Percentiles rank a stretch among this genome's conserved stretches.
Evolutionary conservation across 345 rosid species (phyloP).

Genomic region (Durio zibethinus): DNA sequence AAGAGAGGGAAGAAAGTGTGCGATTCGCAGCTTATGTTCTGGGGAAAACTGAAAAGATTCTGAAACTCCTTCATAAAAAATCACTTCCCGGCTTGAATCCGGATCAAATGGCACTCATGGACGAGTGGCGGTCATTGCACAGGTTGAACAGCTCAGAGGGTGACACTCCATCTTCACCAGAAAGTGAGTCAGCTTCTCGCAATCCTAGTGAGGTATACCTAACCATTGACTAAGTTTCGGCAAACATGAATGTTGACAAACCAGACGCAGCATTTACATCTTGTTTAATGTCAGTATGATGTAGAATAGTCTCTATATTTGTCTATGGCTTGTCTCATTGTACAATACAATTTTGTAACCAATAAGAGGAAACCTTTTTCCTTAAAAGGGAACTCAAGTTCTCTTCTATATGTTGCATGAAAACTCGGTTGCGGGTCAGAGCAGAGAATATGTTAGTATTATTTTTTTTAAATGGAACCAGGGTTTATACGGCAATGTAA

Average conservation of each 20-base stretch:
- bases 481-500: background rate
- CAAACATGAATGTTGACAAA: background rate
- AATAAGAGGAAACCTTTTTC: background rate
- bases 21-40: conserved; percentile 54
- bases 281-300: background rate
- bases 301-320: background rate
- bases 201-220: conserved; percentile 25
- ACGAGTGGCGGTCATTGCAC: conserved; percentile 57
- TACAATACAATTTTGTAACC: background rate
- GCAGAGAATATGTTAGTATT: background rate
- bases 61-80: conserved; percentile 47
- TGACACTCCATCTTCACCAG: conserved; percentile 13
- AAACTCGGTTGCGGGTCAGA: background rate
- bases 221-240: conserved; percentile 22
- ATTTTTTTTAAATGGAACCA: background rate
- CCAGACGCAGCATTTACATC: background rate
- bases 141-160: conserved; percentile 21
- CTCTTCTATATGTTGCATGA: background rate
- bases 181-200: conserved; percentile 15
- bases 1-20: conserved; percentile 53
- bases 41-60: conserved; percentile 52
- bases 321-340: background rate
- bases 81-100: conserved; percentile 35
- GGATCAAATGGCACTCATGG: conserved; percentile 45
- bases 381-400: too few species aligned